A percentile compares a stretch with the other conserved stretches of the same genome.
These are phyloP conservation scores for Scheffersomyces quercinus DNA, from an alignment of 1,139 yeast genomes.

Conservation along the genomic window DNA sequence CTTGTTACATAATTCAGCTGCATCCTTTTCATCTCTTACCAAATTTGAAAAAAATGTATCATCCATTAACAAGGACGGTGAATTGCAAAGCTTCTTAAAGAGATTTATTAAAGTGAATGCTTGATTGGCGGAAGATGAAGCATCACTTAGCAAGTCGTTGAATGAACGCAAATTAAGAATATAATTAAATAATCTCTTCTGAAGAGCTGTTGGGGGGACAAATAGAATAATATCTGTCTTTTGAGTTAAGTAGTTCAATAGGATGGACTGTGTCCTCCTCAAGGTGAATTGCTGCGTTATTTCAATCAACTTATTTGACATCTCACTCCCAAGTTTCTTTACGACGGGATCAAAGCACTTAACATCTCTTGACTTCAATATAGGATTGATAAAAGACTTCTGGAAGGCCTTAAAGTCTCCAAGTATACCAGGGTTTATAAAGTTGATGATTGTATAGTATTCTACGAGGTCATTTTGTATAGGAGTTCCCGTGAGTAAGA, in stretches of 20 bases:
- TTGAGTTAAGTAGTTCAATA: slow-evolving; percentile 69
- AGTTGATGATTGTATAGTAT: slow-evolving; percentile 77
- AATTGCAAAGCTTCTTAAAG: slow-evolving; percentile 80
- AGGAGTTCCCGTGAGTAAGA: slow-evolving; percentile 88
- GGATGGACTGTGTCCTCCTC: slow-evolving; percentile 66
- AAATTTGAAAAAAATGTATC: slow-evolving; percentile 34
- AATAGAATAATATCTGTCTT: slow-evolving; percentile 79
- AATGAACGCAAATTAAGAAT: slow-evolving; percentile 48
- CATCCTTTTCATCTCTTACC: slow-evolving; percentile 12
- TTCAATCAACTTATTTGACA: slow-evolving; percentile 60
- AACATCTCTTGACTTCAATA: slow-evolving; percentile 70
- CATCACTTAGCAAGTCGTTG: slow-evolving; percentile 21
- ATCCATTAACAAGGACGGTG: slow-evolving; percentile 63
- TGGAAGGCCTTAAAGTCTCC: slow-evolving; percentile 69
- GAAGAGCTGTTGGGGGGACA: slow-evolving; percentile 71
- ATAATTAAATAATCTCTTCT: slow-evolving; percentile 53
- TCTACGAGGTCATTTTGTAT: slow-evolving; percentile 89
- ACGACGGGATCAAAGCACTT: slow-evolving; percentile 56
- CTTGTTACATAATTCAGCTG: slow-evolving; percentile 19
- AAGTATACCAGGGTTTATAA: slow-evolving; percentile 79
- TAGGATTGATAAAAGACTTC: slow-evolving; percentile 67
- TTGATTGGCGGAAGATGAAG: slow-evolving; percentile 32
- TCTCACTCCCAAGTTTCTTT: slow-evolving; percentile 57
- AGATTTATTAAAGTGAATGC: slow-evolving; percentile 72
- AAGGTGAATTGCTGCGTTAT: slow-evolving; percentile 69